These are phyloP conservation scores for Ophiorrhiza pumila DNA, from an alignment of 257 asterid species.

Conservation along the genomic window DNA sequence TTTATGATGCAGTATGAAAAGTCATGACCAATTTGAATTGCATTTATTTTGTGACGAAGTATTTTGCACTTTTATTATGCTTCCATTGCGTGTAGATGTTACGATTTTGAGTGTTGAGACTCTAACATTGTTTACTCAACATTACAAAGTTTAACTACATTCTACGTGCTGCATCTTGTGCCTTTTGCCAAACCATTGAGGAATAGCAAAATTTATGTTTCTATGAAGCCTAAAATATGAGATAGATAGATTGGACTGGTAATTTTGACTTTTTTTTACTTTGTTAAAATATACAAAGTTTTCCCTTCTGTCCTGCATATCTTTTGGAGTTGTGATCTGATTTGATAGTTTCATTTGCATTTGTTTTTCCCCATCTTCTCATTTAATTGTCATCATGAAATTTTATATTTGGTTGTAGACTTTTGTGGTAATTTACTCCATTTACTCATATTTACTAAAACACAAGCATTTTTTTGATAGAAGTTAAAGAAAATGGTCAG, in stretches of 20 bases:
- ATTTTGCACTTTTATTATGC: not conserved
- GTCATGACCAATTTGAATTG: not conserved
- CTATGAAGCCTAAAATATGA: not conserved
- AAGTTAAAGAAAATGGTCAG: not conserved
- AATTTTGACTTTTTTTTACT: not conserved
- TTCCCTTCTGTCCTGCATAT: not conserved
- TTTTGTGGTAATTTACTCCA: not conserved
- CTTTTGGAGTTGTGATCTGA: slow-evolving; percentile 5
- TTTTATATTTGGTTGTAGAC: not conserved
- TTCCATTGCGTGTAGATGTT: not conserved
- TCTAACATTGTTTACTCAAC: not conserved
- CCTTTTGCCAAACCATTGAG: too few relatives aligned
- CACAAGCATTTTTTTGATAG: not conserved
- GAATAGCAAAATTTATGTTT: not conserved
- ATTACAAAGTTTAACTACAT: too few relatives aligned
- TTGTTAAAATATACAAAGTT: not conserved
- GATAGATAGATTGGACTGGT: not conserved
- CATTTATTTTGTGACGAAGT: not conserved
- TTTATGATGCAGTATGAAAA: not conserved
- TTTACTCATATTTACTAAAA: not conserved
- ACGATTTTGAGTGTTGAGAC: not conserved
- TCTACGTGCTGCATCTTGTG: too few relatives aligned
- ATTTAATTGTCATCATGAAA: not conserved
- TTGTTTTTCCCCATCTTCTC: not conserved
- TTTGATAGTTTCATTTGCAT: not conserved